A percentile compares a stretch with the other conserved stretches of the same genome.
Evolutionary conservation across 2,329 filamentous ascomycete species (phyloP).

Genomic region (Clonostachys solani): DNA sequence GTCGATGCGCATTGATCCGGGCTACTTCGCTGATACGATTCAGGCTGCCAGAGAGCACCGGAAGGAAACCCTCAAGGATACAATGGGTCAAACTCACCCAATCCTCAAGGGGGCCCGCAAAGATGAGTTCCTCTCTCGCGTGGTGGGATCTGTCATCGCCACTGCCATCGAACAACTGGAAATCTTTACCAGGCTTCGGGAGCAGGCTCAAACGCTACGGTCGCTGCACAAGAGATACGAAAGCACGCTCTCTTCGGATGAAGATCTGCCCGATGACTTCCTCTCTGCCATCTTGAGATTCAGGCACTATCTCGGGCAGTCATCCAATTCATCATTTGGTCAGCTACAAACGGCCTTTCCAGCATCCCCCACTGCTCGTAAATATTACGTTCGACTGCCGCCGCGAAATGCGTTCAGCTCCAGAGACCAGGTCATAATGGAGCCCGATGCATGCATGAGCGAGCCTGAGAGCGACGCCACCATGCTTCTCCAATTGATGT

Average conservation of each 20-base stretch:
- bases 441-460: background rate
- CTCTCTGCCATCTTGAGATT: constrained; percentile 32
- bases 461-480: background rate
- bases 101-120: constrained; percentile 6
- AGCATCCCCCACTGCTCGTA: no score
- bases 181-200: constrained; percentile 29
- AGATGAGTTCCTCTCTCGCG: constrained; percentile 28
- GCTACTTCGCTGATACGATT: constrained; percentile 44
- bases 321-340: constrained; percentile 16
- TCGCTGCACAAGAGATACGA: no score
- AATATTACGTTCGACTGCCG: no score
- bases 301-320: constrained; percentile 23
- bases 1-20: constrained; percentile 53
- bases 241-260: constrained; percentile 3
- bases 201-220: constrained; percentile 11
- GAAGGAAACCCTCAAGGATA: constrained; percentile 35
- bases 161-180: constrained; percentile 28
- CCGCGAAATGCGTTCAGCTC: no score
- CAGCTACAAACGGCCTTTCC: no score
- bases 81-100: constrained; percentile 19
- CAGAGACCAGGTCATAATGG: no score
- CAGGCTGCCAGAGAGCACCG: constrained; percentile 40
- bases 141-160: constrained; percentile 24
- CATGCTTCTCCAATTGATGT: background rate
- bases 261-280: constrained; percentile 24